Evolutionary conservation across 78 protist species (phyloP), one percentile per base, ranked within the genome.

Genomic region (Dictyostelium firmibasis): DNA sequence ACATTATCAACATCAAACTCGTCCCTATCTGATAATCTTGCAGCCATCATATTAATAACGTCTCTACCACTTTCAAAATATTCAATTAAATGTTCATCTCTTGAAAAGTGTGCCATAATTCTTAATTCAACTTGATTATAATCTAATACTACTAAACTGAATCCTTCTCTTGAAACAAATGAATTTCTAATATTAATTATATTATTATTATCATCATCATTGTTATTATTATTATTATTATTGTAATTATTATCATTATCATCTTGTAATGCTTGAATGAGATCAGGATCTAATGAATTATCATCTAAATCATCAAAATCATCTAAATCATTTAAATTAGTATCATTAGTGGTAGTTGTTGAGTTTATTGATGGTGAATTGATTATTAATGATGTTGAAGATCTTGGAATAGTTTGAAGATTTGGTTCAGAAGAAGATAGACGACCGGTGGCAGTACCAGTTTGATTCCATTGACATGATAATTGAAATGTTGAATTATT

Each of bases 41-140:
- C n/a, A 11, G 96, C 86, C 44, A 93, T 53, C 44, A 36, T 33
- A 27, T 27, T 94, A 9, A 94, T 86, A 3, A 94, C 97, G 50
- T 94, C 97, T 2, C 13, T 43, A 10, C 35, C 91, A 23, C 47
- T 13, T 13, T 81, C 23, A 86, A 94, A 94, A 27, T 27, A 70
- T 25, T 75, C 72, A 14, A 86, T 43, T 38, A 94, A 31, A 10
- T 79, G 44, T 13, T 33, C 1, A 41, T 94, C 97, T 2, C n/a
- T 31, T n/a, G 91, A 81, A 69, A 44, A 82, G n/a, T 87, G 93
- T 36, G 97, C 57, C 81, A 94, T 76, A 10, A 94, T 38, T 72
- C 97, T 78, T 29, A 94, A 33, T 83, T 94, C 97, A 70, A 94
- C 76, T 62, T 93, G 94, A 70, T 43, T 89, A 70, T 89, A 89